Percentiles rank a stretch among this genome's conserved stretches.
Conservation (phyloP, 2,329 filamentous ascomycete genomes). For the Phialocephala sp. region DNA sequence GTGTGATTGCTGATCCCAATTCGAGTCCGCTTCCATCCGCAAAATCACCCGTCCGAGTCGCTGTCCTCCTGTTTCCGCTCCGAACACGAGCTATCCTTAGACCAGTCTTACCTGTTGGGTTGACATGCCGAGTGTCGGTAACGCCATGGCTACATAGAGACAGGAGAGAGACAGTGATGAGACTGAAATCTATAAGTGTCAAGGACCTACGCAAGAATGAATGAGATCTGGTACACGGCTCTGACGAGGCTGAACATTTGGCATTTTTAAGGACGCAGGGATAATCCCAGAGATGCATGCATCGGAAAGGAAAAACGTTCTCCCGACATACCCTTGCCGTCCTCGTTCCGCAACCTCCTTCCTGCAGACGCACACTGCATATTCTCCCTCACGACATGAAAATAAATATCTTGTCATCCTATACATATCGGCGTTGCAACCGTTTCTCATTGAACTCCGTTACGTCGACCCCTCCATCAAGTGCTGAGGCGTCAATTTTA, state of each 20-base stretch:
- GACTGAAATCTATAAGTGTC: neutral
- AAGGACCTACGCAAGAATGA: neutral
- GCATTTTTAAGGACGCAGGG: neutral
- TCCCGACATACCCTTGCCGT: neutral
- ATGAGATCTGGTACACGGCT: slow-evolving; percentile 7
- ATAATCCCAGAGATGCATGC: neutral
- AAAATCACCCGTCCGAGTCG: neutral
- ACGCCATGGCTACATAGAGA: neutral
- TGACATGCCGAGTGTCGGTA: slow-evolving; percentile 1
- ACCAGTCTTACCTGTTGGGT: neutral
- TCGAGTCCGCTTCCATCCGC: neutral
- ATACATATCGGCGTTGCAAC: neutral
- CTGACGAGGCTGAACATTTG: slow-evolving; percentile 3
- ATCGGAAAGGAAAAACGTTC: neutral
- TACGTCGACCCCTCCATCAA: neutral
- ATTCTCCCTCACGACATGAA: neutral
- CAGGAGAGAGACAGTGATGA: neutral
- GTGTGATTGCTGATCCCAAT: neutral
- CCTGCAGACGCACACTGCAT: no score
- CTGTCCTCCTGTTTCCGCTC: neutral
- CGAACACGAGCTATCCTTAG: neutral
- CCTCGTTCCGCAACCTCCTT: neutral
- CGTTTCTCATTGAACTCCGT: neutral
- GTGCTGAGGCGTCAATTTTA: neutral
- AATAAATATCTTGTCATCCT: neutral